Percentiles rank a stretch among this genome's conserved stretches.
Conservation (phyloP, 179 eudicot genomes). For the Beta macrorhiza region DNA sequence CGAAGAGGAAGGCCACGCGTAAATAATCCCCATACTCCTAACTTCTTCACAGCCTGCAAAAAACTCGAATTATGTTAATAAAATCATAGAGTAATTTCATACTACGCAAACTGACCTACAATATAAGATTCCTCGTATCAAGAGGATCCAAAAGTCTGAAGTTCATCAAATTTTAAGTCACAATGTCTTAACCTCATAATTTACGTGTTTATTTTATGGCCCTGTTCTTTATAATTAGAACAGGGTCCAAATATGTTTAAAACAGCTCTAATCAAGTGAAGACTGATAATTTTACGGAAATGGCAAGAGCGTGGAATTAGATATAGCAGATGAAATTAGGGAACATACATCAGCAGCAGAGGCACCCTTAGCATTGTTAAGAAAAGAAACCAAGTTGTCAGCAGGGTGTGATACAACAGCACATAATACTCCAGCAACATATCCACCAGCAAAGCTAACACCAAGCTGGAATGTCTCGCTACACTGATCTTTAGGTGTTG, state of each 20-base stretch:
- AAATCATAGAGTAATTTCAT: not conserved
- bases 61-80: not conserved
- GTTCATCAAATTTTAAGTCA: too few relatives aligned
- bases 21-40: slow-evolving; percentile 66
- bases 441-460: slow-evolving; percentile 85
- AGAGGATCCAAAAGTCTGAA: too few relatives aligned
- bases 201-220: too few relatives aligned
- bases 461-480: slow-evolving; percentile 78
- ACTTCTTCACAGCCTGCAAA: slow-evolving; percentile 75
- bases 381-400: slow-evolving; percentile 87
- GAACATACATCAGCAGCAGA: slow-evolving; percentile 66
- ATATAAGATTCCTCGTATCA: too few relatives aligned
- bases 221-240: too few relatives aligned
- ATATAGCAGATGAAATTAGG: not conserved
- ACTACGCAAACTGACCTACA: too few relatives aligned
- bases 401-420: slow-evolving; percentile 90
- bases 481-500: slow-evolving; percentile 79
- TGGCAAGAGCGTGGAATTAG: too few relatives aligned
- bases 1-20: slow-evolving; percentile 98
- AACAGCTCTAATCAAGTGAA: too few relatives aligned
- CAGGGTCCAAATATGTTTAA: too few relatives aligned
- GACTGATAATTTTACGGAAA: too few relatives aligned
- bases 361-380: slow-evolving; percentile 85
- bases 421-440: slow-evolving; percentile 74
- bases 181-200: too few relatives aligned